Evolutionary conservation across 768 basidiomycete genomes (phyloP), one percentile per base, ranked within the genome.

Genomic region (Lactarius pseudohatsudake): DNA sequence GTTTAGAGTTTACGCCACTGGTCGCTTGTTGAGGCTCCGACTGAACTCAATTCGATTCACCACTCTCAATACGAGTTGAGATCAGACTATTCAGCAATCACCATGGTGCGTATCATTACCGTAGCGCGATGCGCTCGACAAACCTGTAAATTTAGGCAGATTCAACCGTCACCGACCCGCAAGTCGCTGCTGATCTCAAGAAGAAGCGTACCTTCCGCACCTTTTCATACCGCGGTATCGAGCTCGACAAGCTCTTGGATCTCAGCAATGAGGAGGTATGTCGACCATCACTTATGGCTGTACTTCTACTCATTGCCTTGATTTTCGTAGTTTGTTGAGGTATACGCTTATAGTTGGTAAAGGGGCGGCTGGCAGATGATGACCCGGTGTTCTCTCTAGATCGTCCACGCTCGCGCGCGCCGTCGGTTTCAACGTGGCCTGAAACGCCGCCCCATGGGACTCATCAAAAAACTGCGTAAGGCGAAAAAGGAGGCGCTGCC

Each of bases 401-500:
- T 99, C 78, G 97, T 99, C 73, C 96, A 98, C 78, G 94, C 96
- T 72, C 96, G 97, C 78, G 97, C 96, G 62, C 94, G 97, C 75
- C 87, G 97, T 77, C 93, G 96, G 79, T 99, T 99, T 90, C 91
- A 94, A 80, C 92, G 97, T 73, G 97, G 97, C 74, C 90, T 99
- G 75, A 98, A 98, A 85, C 92, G 96, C 81, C 90, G 90, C 78
- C 96, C 97, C 53, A 91, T 99, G 90, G 94, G 94, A 71, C 87
- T 99, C 72, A 98, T 99, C 78, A 98, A 98, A 86, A 99, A 99
- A 81, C 86, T 99, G 73, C 93, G 97, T 79, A 96, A 97, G 81
- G 94, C 97, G 66, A 99, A 99, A 88, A 98, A 96, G 84, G 95
- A 98, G 80, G 94, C 95, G n/a, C 92, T 87, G 64, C 92, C 96